These are phyloP conservation scores for Trametes villosa DNA, from an alignment of 768 basidiomycete genomes.

Conservation along the genomic window DNA sequence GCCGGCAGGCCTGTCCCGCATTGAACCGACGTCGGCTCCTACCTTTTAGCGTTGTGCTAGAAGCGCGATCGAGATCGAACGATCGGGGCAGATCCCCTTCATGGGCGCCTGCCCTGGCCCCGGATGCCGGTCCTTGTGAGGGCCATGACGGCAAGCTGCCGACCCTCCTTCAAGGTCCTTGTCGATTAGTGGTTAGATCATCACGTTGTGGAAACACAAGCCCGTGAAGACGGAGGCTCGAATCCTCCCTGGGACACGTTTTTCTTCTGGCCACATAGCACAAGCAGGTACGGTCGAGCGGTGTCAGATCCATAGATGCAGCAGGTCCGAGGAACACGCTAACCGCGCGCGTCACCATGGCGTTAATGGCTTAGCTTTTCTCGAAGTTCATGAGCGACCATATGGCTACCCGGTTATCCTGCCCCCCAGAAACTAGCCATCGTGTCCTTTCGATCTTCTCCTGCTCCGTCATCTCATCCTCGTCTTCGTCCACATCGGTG, in stretches of 20 bases:
- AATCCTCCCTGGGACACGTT: constrained; percentile 26
- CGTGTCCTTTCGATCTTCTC: constrained; percentile 30
- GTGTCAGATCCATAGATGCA: too few species aligned
- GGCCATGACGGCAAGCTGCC: neutral
- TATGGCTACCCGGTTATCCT: constrained; percentile 33
- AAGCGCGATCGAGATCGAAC: constrained; percentile 3
- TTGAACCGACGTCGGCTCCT: constrained; percentile 1
- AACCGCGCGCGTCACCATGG: too few species aligned
- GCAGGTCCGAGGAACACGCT: too few species aligned
- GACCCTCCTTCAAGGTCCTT: constrained; percentile 11
- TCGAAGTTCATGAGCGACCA: constrained; percentile 34
- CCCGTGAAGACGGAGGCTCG: constrained; percentile 27
- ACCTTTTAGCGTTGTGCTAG: constrained; percentile 14
- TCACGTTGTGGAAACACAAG: constrained; percentile 24
- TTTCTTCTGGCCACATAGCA: neutral
- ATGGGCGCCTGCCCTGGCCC: neutral
- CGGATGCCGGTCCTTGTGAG: neutral
- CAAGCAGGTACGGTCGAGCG: neutral
- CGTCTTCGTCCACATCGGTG: constrained; percentile 26
- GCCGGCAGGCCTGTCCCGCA: neutral
- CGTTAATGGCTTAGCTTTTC: neutral
- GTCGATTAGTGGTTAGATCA: constrained; percentile 27
- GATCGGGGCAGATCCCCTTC: neutral
- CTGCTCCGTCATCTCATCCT: constrained; percentile 29
- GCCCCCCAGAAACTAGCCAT: constrained; percentile 33